phyloP scores from a whole-genome alignment of 495 filamentous ascomycete genomes.

The Tuber brumale region DNA sequence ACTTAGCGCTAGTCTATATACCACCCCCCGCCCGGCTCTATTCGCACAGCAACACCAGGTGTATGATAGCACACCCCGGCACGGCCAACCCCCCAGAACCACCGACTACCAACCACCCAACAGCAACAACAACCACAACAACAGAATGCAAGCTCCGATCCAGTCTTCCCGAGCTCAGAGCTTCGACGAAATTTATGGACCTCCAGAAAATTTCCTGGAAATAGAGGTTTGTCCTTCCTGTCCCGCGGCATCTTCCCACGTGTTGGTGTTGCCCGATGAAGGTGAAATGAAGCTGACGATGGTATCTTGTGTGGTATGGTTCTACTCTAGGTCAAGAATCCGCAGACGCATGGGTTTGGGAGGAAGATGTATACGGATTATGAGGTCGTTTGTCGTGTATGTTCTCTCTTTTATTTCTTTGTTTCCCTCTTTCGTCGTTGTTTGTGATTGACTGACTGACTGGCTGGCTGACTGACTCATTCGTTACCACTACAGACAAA shows the following conservation, averaged over 20 bases:
- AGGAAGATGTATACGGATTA: conserved; percentile 98
- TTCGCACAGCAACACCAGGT: background rate
- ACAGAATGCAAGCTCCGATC: conserved; percentile 41
- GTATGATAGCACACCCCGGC: background rate
- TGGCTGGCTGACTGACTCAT: background rate
- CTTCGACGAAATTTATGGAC: conserved; percentile 98
- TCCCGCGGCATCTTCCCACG: conserved; percentile 17
- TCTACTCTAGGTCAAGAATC: conserved; percentile 70
- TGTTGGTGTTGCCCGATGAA: conserved; percentile 4
- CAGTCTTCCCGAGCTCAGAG: conserved; percentile 64
- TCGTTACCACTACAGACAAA: conserved; percentile 57
- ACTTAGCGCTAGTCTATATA: background rate
- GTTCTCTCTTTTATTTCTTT: background rate
- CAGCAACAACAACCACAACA: conserved; percentile 6
- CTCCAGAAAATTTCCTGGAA: conserved; percentile 97
- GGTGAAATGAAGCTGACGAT: conserved; percentile 10
- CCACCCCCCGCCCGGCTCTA: background rate
- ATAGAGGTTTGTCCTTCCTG: conserved; percentile 64
- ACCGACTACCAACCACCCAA: background rate
- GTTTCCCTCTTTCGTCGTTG: background rate
- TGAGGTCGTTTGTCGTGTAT: conserved; percentile 76
- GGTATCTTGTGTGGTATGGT: conserved; percentile 2
- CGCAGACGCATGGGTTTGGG: conserved; percentile 89
- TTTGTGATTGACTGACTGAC: background rate
- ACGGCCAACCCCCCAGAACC: background rate